Evolutionary conservation across 371 early-diverging fungal genomes (phyloP).

Genomic region (Mortierella sp.): DNA sequence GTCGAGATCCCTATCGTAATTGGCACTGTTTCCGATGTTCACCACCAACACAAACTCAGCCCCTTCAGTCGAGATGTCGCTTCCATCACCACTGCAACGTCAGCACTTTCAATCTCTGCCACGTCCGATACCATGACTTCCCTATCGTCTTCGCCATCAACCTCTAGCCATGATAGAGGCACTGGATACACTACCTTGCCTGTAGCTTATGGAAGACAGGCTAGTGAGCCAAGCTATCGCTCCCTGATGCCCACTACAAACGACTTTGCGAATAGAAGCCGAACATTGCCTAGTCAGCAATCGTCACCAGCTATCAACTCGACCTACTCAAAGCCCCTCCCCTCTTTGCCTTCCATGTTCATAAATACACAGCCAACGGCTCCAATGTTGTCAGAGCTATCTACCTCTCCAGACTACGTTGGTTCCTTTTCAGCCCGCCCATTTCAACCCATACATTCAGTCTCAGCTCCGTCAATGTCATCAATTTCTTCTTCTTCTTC

Average conservation of each 20-base stretch:
- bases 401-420: background rate
- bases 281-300: background rate
- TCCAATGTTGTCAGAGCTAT: background rate
- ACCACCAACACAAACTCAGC: background rate
- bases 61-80: conserved; percentile 5
- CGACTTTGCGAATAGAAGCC: background rate
- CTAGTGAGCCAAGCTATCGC: conserved; percentile 4
- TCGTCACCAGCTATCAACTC: background rate
- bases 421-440: background rate
- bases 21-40: conserved; percentile 24
- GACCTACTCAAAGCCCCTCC: conserved; percentile 9
- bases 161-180: background rate
- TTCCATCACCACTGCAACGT: conserved; percentile 6
- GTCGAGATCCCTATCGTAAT: conserved; percentile 29
- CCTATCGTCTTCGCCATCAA: background rate
- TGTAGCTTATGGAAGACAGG: background rate
- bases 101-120: conserved; percentile 7
- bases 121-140: background rate
- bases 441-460: background rate
- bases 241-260: background rate
- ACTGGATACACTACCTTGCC: conserved; percentile 11
- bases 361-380: background rate
- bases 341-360: background rate
- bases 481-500: background rate
- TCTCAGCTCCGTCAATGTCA: background rate